Conservation (phyloP, 1,284 basidiomycete genomes). For the Vanrija pseudolonga region DNA sequence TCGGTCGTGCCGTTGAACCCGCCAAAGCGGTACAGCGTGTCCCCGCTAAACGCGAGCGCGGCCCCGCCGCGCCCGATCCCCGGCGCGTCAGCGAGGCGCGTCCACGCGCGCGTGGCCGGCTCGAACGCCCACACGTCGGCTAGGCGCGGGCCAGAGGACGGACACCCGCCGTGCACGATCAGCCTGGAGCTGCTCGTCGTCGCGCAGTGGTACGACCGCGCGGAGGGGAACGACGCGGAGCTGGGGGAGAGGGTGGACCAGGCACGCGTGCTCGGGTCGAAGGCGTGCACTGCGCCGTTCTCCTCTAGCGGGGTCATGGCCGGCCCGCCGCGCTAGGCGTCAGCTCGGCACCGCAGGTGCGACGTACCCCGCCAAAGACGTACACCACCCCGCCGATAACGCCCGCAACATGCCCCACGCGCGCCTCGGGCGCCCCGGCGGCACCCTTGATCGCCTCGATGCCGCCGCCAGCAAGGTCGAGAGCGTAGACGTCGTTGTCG, state of each 20-base stretch:
- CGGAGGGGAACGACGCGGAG: constrained; percentile 6
- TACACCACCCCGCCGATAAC: constrained; percentile 21
- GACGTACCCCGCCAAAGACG: constrained; percentile 33
- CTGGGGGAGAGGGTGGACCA: constrained; percentile 17
- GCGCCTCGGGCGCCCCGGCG: constrained; percentile 18
- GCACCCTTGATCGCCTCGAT: constrained; percentile 2
- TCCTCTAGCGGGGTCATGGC: constrained; percentile 28
- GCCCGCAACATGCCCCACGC: constrained; percentile 29
- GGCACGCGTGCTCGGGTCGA: constrained; percentile 12
- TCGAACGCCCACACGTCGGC: constrained; percentile 30
- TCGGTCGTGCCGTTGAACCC: constrained; percentile 34
- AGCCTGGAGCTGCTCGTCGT: constrained; percentile 9
- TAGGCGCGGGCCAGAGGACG: constrained; percentile 15
- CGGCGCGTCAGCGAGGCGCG: constrained; percentile 21
- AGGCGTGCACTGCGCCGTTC: constrained; percentile 22
- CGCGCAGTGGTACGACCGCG: constrained; percentile 24
- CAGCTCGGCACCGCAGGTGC: background rate
- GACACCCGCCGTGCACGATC: constrained; percentile 31
- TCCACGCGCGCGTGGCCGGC: constrained; percentile 12
- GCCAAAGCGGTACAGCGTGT: constrained; percentile 24
- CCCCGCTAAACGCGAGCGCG: constrained; percentile 14
- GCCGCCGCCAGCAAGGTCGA: constrained; percentile 20
- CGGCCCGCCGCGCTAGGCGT: constrained; percentile 22
- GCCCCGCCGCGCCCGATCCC: constrained; percentile 25
- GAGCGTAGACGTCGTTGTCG: constrained; percentile 22